Conservation (phyloP, 768 basidiomycete species). For the Gymnopilus junonius region DNA sequence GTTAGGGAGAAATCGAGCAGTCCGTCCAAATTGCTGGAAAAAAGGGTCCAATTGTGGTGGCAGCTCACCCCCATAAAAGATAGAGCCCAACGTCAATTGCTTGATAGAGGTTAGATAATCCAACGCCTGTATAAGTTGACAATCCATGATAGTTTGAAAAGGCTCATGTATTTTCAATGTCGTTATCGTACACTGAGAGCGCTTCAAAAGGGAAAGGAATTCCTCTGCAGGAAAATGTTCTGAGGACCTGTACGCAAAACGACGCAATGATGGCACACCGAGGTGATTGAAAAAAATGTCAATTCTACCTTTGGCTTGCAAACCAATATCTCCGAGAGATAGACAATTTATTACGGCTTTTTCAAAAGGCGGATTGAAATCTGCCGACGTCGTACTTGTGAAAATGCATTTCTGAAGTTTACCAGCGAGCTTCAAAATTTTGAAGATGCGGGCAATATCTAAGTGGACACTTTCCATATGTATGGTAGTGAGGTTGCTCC, state of each 20-base stretch:
- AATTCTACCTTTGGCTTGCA: background rate
- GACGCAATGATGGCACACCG: background rate
- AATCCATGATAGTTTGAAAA: background rate
- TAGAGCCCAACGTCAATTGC: background rate
- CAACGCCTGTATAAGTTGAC: background rate
- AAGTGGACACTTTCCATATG: background rate
- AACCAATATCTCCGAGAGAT: background rate
- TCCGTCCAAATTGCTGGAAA: background rate
- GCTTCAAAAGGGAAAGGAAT: background rate
- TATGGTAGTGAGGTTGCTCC: background rate
- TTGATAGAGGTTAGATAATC: background rate
- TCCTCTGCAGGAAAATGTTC: background rate
- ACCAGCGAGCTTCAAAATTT: background rate
- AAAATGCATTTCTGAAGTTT: background rate
- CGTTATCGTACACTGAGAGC: background rate
- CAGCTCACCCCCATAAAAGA: background rate
- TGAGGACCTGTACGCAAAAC: background rate
- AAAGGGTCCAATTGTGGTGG: background rate
- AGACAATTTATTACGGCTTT: background rate
- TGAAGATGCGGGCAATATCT: background rate
- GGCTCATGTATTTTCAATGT: background rate
- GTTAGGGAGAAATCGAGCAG: background rate
- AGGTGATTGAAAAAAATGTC: background rate
- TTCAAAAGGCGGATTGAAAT: background rate
- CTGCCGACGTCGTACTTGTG: background rate